A percentile compares a stretch with the other conserved stretches of the same genome.
phyloP scores from a whole-genome alignment of 1,284 basidiomycete genomes.

The Laetiporus sulphureus region DNA sequence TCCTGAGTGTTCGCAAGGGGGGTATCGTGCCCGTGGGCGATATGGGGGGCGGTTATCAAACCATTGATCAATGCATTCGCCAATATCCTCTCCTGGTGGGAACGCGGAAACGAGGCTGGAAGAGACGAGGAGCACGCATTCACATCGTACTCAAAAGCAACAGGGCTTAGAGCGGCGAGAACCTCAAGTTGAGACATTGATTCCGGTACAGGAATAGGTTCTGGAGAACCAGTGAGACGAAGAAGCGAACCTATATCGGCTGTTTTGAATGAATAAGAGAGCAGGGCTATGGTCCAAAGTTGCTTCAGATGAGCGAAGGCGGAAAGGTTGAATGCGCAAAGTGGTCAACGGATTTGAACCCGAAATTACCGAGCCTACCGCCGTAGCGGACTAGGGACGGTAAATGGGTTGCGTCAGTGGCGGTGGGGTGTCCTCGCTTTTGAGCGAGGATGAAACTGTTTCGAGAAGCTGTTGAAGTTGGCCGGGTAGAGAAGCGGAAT shows the following conservation, averaged over 20 bases:
- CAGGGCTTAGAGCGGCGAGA: conserved; percentile 39
- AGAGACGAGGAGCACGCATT: conserved; percentile 22
- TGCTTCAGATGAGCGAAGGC: too few relatives aligned
- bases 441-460: conserved; percentile 21
- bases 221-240: conserved; percentile 13
- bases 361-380: conserved; percentile 64
- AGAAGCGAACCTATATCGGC: conserved; percentile 15
- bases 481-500: too few relatives aligned
- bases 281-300: too few relatives aligned
- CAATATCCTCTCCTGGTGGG: conserved; percentile 29
- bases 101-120: conserved; percentile 27
- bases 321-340: too few relatives aligned
- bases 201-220: conserved; percentile 9
- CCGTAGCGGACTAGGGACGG: conserved; percentile 64
- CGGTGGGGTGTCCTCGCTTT: conserved; percentile 54
- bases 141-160: conserved; percentile 38
- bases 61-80: conserved; percentile 29
- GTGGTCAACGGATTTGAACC: conserved; percentile 24
- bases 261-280: too few relatives aligned
- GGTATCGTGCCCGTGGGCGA: conserved; percentile 18
- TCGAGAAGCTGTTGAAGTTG: too few relatives aligned
- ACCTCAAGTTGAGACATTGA: conserved; percentile 59
- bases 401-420: conserved; percentile 51
- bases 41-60: conserved; percentile 23
- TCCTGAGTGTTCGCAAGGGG: conserved; percentile 10